phyloP scores from a whole-genome alignment of 345 rosid species.

The Lepidium aucheri region DNA sequence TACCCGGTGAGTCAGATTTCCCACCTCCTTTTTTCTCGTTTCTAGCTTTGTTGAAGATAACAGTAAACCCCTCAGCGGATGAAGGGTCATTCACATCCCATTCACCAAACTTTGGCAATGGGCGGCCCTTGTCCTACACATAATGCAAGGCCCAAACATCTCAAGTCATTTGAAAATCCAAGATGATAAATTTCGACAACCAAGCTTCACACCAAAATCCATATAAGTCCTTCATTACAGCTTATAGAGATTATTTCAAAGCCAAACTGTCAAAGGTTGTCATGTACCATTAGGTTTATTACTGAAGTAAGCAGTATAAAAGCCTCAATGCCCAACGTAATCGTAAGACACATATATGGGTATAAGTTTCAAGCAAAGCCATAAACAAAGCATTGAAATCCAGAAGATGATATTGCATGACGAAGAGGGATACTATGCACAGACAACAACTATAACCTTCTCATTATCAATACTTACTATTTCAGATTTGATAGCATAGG shows the following conservation, averaged over 20 bases:
- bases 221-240: neutral
- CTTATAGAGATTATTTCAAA: neutral
- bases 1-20: conserved; percentile 34
- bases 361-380: neutral
- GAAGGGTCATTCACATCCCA: conserved; percentile 59
- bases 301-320: neutral
- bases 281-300: neutral
- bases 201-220: neutral
- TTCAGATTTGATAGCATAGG: neutral
- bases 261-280: neutral
- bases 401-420: neutral
- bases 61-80: conserved; percentile 53
- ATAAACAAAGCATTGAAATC: neutral
- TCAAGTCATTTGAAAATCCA: neutral
- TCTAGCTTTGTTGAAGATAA: conserved; percentile 56
- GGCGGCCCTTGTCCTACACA: conserved; percentile 41
- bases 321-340: neutral
- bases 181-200: neutral
- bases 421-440: neutral
- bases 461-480: neutral
- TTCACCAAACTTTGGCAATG: conserved; percentile 55
- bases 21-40: conserved; percentile 47
- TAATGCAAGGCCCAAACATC: neutral
- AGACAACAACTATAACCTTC: neutral
- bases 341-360: neutral